Conservation (phyloP, 2,329 filamentous ascomycete species). For the Raffaelea deltoideospora region DNA sequence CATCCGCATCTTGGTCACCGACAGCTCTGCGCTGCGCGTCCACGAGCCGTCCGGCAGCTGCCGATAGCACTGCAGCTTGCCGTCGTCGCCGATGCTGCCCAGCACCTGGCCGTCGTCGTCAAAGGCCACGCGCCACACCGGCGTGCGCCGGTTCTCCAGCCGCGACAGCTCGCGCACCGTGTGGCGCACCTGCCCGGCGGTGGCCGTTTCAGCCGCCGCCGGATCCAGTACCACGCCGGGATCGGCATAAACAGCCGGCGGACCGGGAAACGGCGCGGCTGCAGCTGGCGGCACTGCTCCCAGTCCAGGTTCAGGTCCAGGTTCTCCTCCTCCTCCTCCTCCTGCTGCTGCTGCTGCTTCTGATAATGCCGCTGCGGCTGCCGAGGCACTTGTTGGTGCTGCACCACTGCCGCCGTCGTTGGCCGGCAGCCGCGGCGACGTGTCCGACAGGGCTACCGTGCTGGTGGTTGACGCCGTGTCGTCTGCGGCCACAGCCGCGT, state of each 20-base stretch:
- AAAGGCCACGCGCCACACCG: constrained; percentile 64
- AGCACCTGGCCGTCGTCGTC: constrained; percentile 56
- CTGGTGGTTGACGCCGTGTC: no score
- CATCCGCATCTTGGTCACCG: constrained; percentile 41
- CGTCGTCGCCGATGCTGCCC: constrained; percentile 64
- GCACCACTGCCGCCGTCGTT: background rate
- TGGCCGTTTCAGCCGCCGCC: constrained; percentile 18
- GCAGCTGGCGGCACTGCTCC: constrained; percentile 4
- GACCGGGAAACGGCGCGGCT: constrained; percentile 3
- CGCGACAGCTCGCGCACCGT: constrained; percentile 46
- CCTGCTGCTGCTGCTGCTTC: background rate
- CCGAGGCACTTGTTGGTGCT: background rate
- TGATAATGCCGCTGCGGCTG: background rate
- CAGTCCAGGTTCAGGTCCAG: background rate
- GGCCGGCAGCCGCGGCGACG: background rate
- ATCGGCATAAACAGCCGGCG: constrained; percentile 7
- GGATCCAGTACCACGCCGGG: background rate
- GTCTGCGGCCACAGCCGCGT: background rate
- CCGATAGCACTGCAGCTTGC: constrained; percentile 46
- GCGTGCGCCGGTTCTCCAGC: constrained; percentile 51
- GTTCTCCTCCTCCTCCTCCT: no score
- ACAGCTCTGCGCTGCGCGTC: constrained; percentile 45
- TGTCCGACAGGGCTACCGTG: background rate
- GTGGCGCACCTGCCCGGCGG: constrained; percentile 52
- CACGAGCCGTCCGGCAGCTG: constrained; percentile 42